These are phyloP conservation scores for Alternaria triticimaculans DNA, from an alignment of 2,329 filamentous ascomycete species.

Conservation along the genomic window DNA sequence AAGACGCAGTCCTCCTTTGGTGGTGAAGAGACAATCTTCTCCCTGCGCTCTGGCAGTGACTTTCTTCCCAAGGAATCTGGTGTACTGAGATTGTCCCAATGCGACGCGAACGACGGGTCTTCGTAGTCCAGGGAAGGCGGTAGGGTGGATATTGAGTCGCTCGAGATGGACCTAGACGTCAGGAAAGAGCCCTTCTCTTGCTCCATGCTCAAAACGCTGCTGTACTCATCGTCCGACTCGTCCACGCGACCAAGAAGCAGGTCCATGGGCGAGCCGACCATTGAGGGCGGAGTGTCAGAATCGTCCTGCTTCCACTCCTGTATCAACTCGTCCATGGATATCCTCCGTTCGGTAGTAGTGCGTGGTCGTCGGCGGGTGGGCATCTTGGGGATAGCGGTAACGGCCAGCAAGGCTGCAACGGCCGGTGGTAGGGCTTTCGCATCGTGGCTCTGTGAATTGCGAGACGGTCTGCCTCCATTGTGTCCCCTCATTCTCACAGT, in stretches of 20 bases:
- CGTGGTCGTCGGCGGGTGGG: conserved; percentile 50
- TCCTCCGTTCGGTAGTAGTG: conserved; percentile 50
- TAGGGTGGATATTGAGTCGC: conserved; percentile 62
- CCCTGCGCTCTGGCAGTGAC: conserved; percentile 49
- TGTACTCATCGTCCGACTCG: conserved; percentile 49
- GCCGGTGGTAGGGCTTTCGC: conserved; percentile 59
- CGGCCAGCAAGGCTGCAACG: conserved; percentile 64
- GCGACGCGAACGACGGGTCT: conserved; percentile 56
- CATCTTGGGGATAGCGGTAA: conserved; percentile 65
- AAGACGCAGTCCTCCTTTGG: conserved; percentile 60
- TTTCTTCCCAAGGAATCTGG: conserved; percentile 40
- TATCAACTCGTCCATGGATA: conserved; percentile 65
- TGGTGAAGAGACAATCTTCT: conserved; percentile 56
- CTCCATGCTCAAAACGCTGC: conserved; percentile 54
- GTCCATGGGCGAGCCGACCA: conserved; percentile 58
- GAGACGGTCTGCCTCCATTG: conserved; percentile 36
- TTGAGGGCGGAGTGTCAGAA: conserved; percentile 45
- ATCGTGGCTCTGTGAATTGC: conserved; percentile 45
- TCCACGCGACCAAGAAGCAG: conserved; percentile 63
- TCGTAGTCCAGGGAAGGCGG: conserved; percentile 54
- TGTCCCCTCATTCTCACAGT: conserved; percentile 41
- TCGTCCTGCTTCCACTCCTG: conserved; percentile 61
- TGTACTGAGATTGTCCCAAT: conserved; percentile 46
- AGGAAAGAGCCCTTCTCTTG: conserved; percentile 48
- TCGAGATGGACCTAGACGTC: conserved; percentile 60